These are phyloP conservation scores for Crassisporium funariophilum DNA, from an alignment of 768 basidiomycete genomes.

Conservation along the genomic window DNA sequence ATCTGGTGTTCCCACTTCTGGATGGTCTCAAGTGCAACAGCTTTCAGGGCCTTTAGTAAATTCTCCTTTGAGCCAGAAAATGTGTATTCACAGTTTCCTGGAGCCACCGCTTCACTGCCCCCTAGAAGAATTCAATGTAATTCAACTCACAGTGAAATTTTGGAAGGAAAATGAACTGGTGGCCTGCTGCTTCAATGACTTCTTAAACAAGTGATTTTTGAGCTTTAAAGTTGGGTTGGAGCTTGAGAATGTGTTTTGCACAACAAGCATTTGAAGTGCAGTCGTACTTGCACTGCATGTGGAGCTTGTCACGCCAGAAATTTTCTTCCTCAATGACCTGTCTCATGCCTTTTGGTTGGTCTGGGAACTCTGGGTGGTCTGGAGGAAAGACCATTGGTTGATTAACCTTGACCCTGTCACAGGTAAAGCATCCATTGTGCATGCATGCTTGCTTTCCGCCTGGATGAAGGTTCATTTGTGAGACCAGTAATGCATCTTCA, in stretches of 20 bases:
- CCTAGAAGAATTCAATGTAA: conserved; percentile 12
- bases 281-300: conserved; percentile 19
- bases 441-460: conserved; percentile 26
- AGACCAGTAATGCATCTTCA: conserved; percentile 34
- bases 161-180: conserved; percentile 10
- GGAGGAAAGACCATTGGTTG: conserved; percentile 39
- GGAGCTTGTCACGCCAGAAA: conserved; percentile 12
- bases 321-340: conserved; percentile 19
- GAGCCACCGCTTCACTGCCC: conserved; percentile 1
- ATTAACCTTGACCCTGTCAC: conserved; percentile 21
- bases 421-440: conserved; percentile 33
- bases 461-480: conserved; percentile 33
- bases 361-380: conserved; percentile 31
- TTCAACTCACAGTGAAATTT: conserved; percentile 16
- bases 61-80: background rate
- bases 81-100: background rate
- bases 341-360: conserved; percentile 26
- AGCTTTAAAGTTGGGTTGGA: conserved; percentile 11
- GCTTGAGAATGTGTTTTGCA: conserved; percentile 8
- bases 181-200: conserved; percentile 17
- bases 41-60: background rate
- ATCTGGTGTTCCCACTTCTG: conserved; percentile 32
- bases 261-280: conserved; percentile 7
- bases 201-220: conserved; percentile 15
- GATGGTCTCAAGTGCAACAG: conserved; percentile 18